phyloP scores from a whole-genome alignment of 352 stramenopile genomes.

The Phytophthora ohioensis region DNA sequence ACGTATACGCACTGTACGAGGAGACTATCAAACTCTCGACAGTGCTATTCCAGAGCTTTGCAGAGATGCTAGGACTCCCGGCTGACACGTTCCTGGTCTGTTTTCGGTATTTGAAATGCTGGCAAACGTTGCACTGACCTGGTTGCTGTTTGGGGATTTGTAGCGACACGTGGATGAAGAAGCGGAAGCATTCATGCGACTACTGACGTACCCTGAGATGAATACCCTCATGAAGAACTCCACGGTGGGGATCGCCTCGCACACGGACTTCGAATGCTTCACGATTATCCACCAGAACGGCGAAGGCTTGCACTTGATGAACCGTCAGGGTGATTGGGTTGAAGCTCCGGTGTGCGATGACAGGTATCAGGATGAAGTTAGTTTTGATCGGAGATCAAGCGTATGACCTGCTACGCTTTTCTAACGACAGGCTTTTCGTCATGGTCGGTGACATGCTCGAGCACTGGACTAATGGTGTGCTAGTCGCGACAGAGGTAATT shows the following conservation, averaged over 20 bases:
- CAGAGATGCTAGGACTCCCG: conserved; percentile 78
- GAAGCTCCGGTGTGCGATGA: conserved; percentile 76
- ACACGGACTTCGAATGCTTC: conserved; percentile 90
- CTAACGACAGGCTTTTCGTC: conserved; percentile 57
- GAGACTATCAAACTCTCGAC: conserved; percentile 72
- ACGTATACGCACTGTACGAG: conserved; percentile 82
- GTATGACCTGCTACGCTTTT: background rate
- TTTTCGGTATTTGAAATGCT: conserved; percentile 2
- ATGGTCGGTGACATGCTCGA: conserved; percentile 87
- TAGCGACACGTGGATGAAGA: conserved; percentile 78
- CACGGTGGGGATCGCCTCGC: conserved; percentile 80
- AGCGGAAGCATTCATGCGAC: conserved; percentile 79
- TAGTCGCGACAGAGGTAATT: conserved; percentile 75
- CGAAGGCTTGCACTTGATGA: conserved; percentile 70
- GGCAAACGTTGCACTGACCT: conserved; percentile 16
- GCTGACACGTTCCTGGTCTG: conserved; percentile 69
- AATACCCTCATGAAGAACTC: conserved; percentile 57
- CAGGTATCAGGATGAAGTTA: conserved; percentile 36
- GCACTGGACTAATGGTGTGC: conserved; percentile 81
- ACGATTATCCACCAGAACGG: conserved; percentile 89
- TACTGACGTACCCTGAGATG: conserved; percentile 77
- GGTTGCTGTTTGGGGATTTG: conserved; percentile 25
- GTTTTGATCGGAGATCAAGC: background rate
- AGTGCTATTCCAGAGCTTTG: conserved; percentile 79
- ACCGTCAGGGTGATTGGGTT: conserved; percentile 69